Evolutionary conservation across 1,284 basidiomycete species (phyloP).

Genomic region (Tilletia caries): DNA sequence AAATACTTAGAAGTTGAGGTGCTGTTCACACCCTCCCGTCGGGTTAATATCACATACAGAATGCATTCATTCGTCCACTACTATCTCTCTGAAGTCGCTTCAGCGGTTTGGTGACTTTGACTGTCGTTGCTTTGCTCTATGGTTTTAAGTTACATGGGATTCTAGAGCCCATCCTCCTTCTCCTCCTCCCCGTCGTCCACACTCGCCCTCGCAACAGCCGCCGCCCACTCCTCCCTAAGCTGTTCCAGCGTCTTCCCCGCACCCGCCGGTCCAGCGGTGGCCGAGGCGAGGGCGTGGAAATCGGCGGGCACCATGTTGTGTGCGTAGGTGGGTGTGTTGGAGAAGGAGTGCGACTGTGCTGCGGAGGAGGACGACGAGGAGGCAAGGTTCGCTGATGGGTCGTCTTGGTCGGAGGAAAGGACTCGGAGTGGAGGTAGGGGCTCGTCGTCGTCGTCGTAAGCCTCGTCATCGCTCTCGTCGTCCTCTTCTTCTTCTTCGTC

Average conservation of each 20-base stretch:
- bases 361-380: not conserved
- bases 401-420: slow-evolving; percentile 17
- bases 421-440: slow-evolving; percentile 25
- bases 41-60: too few relatives aligned
- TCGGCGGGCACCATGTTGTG: slow-evolving; percentile 92
- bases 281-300: slow-evolving; percentile 67
- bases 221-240: slow-evolving; percentile 67
- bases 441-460: slow-evolving; percentile 27
- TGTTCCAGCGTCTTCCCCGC: slow-evolving; percentile 69
- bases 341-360: slow-evolving; percentile 60
- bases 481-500: slow-evolving; percentile 5
- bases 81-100: too few relatives aligned
- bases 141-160: too few relatives aligned
- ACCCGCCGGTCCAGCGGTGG: not conserved
- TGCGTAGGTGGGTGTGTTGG: slow-evolving; percentile 68
- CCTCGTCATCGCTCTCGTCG: slow-evolving; percentile 21
- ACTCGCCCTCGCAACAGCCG: slow-evolving; percentile 10
- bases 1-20: not conserved
- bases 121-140: too few relatives aligned
- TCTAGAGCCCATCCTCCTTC: too few relatives aligned
- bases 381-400: slow-evolving; percentile 23
- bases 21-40: not conserved
- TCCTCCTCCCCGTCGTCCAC: not conserved
- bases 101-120: too few relatives aligned
- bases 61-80: too few relatives aligned